Base-by-base conservation (phyloP, 306 rosid species). In the Dalbergia oliveri region DNA sequence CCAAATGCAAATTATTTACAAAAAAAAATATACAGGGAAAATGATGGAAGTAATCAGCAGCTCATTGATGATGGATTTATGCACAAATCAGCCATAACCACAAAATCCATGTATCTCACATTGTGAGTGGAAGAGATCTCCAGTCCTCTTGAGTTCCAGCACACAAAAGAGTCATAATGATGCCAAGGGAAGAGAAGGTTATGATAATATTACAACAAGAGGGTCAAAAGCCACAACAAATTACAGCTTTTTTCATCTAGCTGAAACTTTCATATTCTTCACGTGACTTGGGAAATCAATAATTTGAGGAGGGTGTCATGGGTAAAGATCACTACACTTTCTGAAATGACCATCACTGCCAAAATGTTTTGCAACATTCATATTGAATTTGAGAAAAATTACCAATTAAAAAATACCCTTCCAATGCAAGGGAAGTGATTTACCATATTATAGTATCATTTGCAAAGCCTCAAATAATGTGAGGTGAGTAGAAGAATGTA, bases 111-210 rank as follows among this genome's bases (percentile, higher is more conserved):
- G 34, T 7, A 65, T 26, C 54, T 84, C 68, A 31, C 50, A 68
- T 69, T 67, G 78, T 26, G 5, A 54, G 73, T 26, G 59, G 65
- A 83, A 68, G 66, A 72, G 69, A 16, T 39, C 35, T 11, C 35
- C 23, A 5, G 26, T 72, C 69, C 72, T 58, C 67, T 77, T 13
- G 21, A 51, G 18, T 26, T 26, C 31, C 31, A 26, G 31, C 31
- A 26, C 31, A 26, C 31, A 26, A 1, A 26, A 1, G 3, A 26
- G 31, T 26, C 31, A 26, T 26, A 26, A 26, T 26, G 31, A 26
- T 26, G 31, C 31, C 31, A 26, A 26, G 31, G 31, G 31, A 26
- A 26, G 31, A 26, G 31, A 26, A 26, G 31, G 31, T 26, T 26
- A 26, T 26, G 31, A 26, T 26, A 26, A 26, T 2, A 26, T 26